Percentiles rank a stretch among this genome's conserved stretches.
These are phyloP conservation scores for Clathrus columnatus DNA, from an alignment of 768 basidiomycete genomes.

Conservation along the genomic window DNA sequence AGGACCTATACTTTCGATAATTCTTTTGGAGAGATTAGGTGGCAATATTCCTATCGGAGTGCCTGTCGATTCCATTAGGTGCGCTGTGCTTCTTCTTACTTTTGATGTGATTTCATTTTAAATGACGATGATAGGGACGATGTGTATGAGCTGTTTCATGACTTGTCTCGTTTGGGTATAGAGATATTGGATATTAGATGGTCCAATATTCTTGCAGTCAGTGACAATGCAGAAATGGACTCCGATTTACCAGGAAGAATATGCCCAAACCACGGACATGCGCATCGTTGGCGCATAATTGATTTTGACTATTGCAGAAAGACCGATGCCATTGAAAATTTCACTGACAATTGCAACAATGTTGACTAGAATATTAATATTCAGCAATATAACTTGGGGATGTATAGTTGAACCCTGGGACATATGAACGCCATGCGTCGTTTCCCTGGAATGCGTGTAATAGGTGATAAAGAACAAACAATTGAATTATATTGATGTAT, in stretches of 20 bases:
- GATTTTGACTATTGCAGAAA: background rate
- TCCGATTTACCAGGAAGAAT: background rate
- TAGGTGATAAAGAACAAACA: too few species aligned
- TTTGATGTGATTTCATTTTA: background rate
- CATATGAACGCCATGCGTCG: too few species aligned
- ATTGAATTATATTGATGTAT: too few species aligned
- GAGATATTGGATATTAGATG: background rate
- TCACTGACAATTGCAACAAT: background rate
- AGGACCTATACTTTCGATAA: background rate
- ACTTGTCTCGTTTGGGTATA: background rate
- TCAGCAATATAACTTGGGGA: background rate
- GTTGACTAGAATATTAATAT: background rate
- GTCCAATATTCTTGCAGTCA: background rate
- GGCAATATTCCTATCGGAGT: background rate
- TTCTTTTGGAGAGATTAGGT: background rate
- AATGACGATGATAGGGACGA: background rate
- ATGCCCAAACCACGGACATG: slow-evolving; percentile 1
- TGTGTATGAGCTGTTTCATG: background rate
- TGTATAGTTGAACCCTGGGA: background rate
- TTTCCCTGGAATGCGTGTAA: too few species aligned
- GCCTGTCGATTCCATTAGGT: background rate
- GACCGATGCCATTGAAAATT: background rate
- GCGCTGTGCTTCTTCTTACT: background rate
- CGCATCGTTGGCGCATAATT: background rate
- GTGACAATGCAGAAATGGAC: too few species aligned